Evolutionary conservation across 305 asterid species (phyloP).

Genomic region (Solanum hybrid): DNA sequence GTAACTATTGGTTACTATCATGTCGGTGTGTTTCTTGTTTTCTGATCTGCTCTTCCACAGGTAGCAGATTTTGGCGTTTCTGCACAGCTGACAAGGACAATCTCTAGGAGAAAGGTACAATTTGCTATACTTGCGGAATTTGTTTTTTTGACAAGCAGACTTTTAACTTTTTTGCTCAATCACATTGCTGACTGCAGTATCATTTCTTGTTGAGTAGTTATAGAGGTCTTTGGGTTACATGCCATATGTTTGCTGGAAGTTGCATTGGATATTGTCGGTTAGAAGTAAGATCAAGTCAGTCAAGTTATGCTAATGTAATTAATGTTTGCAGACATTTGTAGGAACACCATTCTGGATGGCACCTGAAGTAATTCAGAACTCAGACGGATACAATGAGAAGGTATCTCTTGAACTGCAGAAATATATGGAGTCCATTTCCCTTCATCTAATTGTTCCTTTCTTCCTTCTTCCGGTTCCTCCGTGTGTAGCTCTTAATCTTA

Average conservation of each 20-base stretch:
- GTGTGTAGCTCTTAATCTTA: background rate
- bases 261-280: background rate
- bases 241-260: background rate
- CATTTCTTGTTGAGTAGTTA: background rate
- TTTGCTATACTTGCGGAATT: background rate
- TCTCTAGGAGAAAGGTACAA: slow-evolving; percentile 84
- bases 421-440: slow-evolving; percentile 8
- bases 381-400: slow-evolving; percentile 99
- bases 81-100: slow-evolving; percentile 87
- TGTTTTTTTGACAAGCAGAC: background rate
- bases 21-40: background rate
- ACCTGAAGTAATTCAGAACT: slow-evolving; percentile 93
- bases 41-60: slow-evolving; percentile 23
- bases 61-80: slow-evolving; percentile 99
- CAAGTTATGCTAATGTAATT: slow-evolving; percentile 41
- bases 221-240: background rate
- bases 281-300: slow-evolving; percentile 3
- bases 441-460: background rate
- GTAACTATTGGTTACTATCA: background rate
- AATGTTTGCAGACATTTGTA: slow-evolving; percentile 79
- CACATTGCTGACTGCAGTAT: slow-evolving; percentile 3
- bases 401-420: slow-evolving; percentile 22
- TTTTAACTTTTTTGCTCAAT: background rate
- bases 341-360: slow-evolving; percentile 99
- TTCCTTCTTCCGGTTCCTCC: background rate